Conservation (phyloP, 139 green algal species). For the Gonium pectorale region DNA sequence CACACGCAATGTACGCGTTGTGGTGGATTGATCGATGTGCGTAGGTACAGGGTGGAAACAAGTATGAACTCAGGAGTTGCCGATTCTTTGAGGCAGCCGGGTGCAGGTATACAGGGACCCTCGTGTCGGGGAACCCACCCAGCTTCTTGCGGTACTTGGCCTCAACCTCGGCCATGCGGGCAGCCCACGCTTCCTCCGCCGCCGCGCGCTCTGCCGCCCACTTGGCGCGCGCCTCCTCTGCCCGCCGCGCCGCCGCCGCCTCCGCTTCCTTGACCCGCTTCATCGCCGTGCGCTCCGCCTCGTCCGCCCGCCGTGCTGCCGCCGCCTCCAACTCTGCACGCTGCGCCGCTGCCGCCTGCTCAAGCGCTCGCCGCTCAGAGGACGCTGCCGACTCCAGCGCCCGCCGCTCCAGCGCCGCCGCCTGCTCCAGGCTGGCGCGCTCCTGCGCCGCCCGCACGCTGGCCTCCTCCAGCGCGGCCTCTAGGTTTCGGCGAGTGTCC, state of each 20-base stretch:
- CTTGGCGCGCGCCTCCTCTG: slow-evolving; percentile 20
- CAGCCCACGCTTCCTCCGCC: slow-evolving; percentile 33
- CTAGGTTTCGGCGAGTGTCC: slow-evolving; percentile 27
- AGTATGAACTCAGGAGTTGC: no score
- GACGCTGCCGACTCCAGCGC: neutral
- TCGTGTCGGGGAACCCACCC: slow-evolving; percentile 22
- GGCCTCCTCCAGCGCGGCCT: slow-evolving; percentile 31
- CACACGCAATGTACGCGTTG: no score
- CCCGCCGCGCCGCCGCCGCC: slow-evolving; percentile 1
- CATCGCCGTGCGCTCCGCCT: neutral
- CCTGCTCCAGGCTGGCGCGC: neutral
- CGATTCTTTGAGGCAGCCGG: no score
- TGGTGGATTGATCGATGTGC: no score
- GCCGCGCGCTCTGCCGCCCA: slow-evolving; percentile 41
- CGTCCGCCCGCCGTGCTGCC: neutral
- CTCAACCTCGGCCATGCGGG: slow-evolving; percentile 19
- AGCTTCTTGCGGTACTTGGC: slow-evolving; percentile 37
- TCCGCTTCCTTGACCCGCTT: slow-evolving; percentile 32
- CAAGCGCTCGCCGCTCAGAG: neutral
- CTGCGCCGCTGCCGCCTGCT: neutral
- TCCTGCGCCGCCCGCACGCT: neutral
- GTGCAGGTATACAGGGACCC: no score
- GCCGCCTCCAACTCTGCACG: neutral
- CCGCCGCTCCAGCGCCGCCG: neutral
- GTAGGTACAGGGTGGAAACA: no score